Conservation (phyloP, 2,329 filamentous ascomycete genomes). For the Lasiodiplodia citricola region DNA sequence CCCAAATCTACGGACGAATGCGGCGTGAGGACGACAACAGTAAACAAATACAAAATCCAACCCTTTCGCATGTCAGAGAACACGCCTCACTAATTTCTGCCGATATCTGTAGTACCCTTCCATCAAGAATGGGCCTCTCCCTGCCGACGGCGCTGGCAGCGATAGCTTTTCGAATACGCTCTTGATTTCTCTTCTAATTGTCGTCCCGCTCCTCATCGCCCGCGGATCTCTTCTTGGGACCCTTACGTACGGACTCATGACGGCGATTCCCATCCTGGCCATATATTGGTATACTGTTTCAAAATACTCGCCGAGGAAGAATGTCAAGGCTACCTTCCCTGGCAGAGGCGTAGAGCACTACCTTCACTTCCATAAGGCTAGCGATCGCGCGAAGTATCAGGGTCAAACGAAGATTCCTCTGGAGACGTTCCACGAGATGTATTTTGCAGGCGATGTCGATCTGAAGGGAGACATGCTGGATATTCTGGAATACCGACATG, state of each 20-base stretch:
- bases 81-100: no score
- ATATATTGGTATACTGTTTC: conserved; percentile 84
- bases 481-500: conserved; percentile 89
- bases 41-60: no score
- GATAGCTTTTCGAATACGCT: conserved; percentile 86
- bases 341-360: conserved; percentile 91
- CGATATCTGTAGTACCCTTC: conserved; percentile 68
- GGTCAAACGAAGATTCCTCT: conserved; percentile 83
- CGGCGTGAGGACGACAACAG: no score
- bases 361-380: conserved; percentile 74
- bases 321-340: conserved; percentile 87
- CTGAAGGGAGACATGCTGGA: conserved; percentile 94
- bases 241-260: conserved; percentile 63
- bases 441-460: conserved; percentile 92
- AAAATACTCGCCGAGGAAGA: conserved; percentile 82
- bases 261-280: conserved; percentile 77
- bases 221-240: conserved; percentile 74
- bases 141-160: conserved; percentile 82
- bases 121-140: conserved; percentile 93
- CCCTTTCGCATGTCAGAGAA: no score
- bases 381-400: conserved; percentile 69
- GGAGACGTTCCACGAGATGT: conserved; percentile 97
- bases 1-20: no score
- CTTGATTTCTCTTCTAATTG: conserved; percentile 71
- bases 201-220: conserved; percentile 78